phyloP scores from a whole-genome alignment of 805 yeast genomes.

The Schwanniomyces occidentalis region DNA sequence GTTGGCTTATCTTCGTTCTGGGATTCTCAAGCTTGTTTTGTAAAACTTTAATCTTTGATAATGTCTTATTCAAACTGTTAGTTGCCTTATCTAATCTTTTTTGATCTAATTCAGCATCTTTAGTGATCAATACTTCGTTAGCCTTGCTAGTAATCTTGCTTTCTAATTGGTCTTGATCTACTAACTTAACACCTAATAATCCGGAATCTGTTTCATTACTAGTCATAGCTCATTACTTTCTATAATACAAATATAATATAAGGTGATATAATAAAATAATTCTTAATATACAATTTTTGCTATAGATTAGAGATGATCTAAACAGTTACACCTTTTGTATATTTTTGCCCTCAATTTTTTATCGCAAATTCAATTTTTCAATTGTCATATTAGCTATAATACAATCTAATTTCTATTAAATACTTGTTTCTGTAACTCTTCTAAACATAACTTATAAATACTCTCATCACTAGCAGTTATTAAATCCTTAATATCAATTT shows the following conservation, averaged over 20 bases:
- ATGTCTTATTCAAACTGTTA: conserved; percentile 45
- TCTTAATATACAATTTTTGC: no score
- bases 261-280: no score
- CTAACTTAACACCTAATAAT: conserved; percentile 46
- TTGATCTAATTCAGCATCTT: conserved; percentile 71
- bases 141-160: conserved; percentile 69
- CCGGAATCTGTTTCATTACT: conserved; percentile 14
- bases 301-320: no score
- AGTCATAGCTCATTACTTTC: conserved; percentile 1
- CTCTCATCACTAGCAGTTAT: conserved; percentile 23
- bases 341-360: no score
- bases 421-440: conserved; percentile 19
- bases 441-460: conserved; percentile 26
- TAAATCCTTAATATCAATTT: conserved; percentile 19
- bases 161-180: conserved; percentile 83
- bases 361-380: no score
- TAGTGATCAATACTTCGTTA: conserved; percentile 54
- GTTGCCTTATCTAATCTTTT: conserved; percentile 71
- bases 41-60: conserved; percentile 46
- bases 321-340: no score
- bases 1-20: conserved; percentile 63
- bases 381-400: no score
- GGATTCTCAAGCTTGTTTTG: conserved; percentile 51
- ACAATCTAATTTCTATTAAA: conserved; percentile 1
- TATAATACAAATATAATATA: no score